Conservation (phyloP, 371 early-diverging fungal genomes). For the Actinomortierella ambigua region DNA sequence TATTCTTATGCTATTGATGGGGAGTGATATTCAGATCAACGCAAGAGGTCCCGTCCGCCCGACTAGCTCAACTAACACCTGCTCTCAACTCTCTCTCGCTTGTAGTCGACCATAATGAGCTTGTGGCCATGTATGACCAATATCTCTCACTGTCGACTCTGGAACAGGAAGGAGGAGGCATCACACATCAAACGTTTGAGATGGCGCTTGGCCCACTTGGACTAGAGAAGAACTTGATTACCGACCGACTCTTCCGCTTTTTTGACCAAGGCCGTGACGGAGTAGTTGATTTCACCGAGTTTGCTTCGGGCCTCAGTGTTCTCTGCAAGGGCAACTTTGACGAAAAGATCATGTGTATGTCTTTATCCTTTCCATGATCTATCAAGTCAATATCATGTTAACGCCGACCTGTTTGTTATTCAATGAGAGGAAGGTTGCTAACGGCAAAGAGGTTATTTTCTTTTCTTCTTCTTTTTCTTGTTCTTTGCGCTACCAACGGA, state of each 20-base stretch:
- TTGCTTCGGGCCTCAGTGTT: conserved; percentile 83
- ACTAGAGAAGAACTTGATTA: conserved; percentile 82
- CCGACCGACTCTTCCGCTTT: conserved; percentile 86
- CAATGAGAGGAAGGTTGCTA: background rate
- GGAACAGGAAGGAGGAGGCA: conserved; percentile 68
- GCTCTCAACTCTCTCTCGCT: background rate
- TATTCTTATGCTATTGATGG: background rate
- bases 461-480: conserved; percentile 4
- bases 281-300: conserved; percentile 79
- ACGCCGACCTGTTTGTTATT: background rate
- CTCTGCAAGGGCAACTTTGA: conserved; percentile 88
- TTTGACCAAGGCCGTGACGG: conserved; percentile 87
- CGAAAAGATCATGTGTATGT: conserved; percentile 84
- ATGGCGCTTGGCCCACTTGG: conserved; percentile 89
- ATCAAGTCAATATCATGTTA: conserved; percentile 1
- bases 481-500: too few relatives aligned
- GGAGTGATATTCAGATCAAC: background rate
- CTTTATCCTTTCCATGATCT: background rate
- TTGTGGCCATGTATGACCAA: conserved; percentile 86
- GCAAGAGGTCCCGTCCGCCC: background rate
- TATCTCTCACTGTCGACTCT: conserved; percentile 80
- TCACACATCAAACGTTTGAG: conserved; percentile 81
- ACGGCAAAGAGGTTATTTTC: background rate
- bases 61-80: background rate
- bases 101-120: conserved; percentile 81